Base-by-base conservation (phyloP, 2,329 filamentous ascomycete species). In the Fusarium sp. region DNA sequence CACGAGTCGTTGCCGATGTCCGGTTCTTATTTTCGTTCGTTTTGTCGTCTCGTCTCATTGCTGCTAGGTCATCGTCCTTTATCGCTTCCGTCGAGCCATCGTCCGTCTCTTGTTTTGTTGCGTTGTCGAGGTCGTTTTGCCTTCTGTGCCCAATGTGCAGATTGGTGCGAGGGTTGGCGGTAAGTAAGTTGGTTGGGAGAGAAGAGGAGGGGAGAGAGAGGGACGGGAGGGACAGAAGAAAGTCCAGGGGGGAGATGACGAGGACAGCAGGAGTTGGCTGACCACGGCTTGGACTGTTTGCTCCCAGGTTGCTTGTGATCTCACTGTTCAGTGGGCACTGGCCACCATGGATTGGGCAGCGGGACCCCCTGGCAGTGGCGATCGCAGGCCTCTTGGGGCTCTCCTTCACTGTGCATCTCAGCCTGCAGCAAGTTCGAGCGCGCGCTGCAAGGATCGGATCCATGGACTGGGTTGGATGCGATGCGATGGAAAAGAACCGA, bases 191-290 rank as follows among this genome's bases (percentile, higher is more conserved):
- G 71, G 60, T 76, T 76, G 70, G 64, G 73, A 67, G 68, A 69
- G 69, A 64, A 58, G 72, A 61, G 70, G 76, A 64, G 67, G 65
- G 69, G 60, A 67, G 66, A 69, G 65, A 60, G 62, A 71, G 70
- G 65, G 67, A 78, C 66, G 65, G 62, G 62, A 74, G 70, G 68
- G 67, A 78, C 67, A 76, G 67, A 70, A 76, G 73, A 76, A 77
- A 74, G 66, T 66, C 69, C 49, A 62, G 63, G 67, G 69, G 66
- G 56, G 67, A 58, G 59, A 69, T 66, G 66, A 76, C 70, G 75
- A 75, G 69, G 66, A 66, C 69, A 67, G 20, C 14, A 53, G 35
- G 27, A 44, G 24, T 24, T 58, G 44, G 58, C 60, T 71, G 60
- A 46, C 61, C 49, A 58, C 56, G 63, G 46, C 24, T 51, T 51